Evolutionary conservation across 495 filamentous ascomycete species (phyloP).

Genomic region (Penicillium verhagenii): DNA sequence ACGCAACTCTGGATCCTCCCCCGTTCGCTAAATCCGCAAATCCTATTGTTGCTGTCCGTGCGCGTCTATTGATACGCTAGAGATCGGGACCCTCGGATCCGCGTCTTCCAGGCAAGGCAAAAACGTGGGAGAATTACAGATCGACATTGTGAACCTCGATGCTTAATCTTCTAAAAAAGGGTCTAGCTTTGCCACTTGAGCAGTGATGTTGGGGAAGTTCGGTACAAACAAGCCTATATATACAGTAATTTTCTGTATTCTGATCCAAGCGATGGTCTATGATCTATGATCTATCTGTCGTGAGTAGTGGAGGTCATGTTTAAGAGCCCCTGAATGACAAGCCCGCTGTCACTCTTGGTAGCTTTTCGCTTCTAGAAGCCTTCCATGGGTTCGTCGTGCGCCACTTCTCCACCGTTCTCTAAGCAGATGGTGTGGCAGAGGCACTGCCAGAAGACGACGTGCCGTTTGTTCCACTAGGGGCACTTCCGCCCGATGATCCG

Average conservation of each 20-base stretch:
- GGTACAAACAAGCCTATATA: no score
- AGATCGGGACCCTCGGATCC: not conserved
- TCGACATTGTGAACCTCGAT: not conserved
- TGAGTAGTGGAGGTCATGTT: not conserved
- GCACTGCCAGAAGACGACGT: slow-evolving; percentile 1
- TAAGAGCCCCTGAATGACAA: not conserved
- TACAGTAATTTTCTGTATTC: not conserved
- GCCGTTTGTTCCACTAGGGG: slow-evolving; percentile 8
- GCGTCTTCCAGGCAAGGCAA: not conserved
- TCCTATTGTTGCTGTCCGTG: slow-evolving; percentile 7
- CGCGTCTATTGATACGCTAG: slow-evolving; percentile 8
- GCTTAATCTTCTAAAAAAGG: not conserved
- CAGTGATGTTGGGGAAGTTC: no score
- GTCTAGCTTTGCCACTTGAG: not conserved
- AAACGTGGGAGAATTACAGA: not conserved
- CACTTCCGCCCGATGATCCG: slow-evolving; percentile 23
- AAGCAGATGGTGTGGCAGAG: not conserved
- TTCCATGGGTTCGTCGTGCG: not conserved
- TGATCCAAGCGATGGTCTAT: no score
- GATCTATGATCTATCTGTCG: not conserved
- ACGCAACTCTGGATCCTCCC: not conserved
- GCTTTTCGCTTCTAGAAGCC: not conserved
- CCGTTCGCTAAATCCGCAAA: not conserved
- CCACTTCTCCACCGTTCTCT: not conserved
- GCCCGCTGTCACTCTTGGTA: not conserved